A percentile compares a stretch with the other conserved stretches of the same genome.
Evolutionary conservation across 257 asterid species (phyloP).

Genomic region (Agastache rugosa): DNA sequence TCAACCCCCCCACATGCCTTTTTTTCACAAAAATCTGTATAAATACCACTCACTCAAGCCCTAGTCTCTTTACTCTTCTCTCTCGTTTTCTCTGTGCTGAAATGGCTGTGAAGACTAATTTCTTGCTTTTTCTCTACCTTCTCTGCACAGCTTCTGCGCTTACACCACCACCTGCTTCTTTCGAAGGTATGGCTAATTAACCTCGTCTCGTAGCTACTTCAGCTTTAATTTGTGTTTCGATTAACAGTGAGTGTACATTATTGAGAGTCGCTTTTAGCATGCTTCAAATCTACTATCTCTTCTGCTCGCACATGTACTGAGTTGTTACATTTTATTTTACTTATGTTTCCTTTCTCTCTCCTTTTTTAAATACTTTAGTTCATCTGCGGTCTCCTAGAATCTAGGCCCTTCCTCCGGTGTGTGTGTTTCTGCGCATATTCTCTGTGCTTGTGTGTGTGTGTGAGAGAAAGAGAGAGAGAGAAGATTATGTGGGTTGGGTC

Average conservation of each 20-base stretch:
- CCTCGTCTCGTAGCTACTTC: no score
- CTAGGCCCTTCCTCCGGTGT: neutral
- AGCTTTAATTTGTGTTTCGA: no score
- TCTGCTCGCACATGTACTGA: neutral
- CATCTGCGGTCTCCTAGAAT: neutral
- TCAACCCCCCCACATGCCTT: neutral
- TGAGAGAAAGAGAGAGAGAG: neutral
- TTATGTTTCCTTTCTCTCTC: neutral
- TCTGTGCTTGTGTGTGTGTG: neutral
- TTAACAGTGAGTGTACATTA: neutral
- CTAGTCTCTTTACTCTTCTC: neutral
- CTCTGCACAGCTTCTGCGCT: slow-evolving; percentile 51
- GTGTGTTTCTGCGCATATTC: neutral
- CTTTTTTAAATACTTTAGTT: neutral
- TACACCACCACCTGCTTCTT: slow-evolving; percentile 51
- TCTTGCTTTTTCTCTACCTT: slow-evolving; percentile 47
- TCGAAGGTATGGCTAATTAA: slow-evolving; percentile 59
- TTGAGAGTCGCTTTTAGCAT: no score
- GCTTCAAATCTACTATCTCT: no score
- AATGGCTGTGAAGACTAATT: slow-evolving; percentile 49
- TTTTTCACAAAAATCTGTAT: slow-evolving; percentile 28
- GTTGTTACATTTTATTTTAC: neutral
- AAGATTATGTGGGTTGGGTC: no score
- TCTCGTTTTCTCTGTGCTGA: neutral
- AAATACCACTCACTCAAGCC: slow-evolving; percentile 30